Evolutionary conservation across 2,329 filamentous ascomycete genomes (phyloP), one percentile per base, ranked within the genome.

Genomic region (Paecilomyces variotii): DNA sequence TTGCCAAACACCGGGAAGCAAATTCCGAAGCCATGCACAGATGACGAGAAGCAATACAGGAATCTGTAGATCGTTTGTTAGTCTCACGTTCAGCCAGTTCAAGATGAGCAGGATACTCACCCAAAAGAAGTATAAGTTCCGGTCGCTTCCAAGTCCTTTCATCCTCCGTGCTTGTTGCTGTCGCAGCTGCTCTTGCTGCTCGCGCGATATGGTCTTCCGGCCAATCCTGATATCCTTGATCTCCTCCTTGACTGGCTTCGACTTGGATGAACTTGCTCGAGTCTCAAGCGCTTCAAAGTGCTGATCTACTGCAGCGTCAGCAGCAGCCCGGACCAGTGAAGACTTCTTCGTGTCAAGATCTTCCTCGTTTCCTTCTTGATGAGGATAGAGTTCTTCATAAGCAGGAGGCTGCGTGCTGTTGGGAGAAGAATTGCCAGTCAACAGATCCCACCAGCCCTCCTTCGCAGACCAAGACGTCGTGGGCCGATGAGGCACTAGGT

Each of bases 351-450:
- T 65, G 28, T 74, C 74, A 39, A 67, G 70, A 53, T 78, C 75
- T 52, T 69, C 71, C 57, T 70, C 72, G 25, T 65, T 65, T 30
- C 64, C 60, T 32, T 71, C 71, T 26, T 74, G 69, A 49, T 71
- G 70, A 4, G 88, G 89, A 70, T 86, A 94, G 28, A 94, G 83
- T 54, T 92, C 90, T 56, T 91, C 86, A 63, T 94, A 94, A 0
- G 90, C 84, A 9, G 90, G 90, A 7, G 89, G 89, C 32, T 83
- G 79, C 3, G 79, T 76, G 9, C 83, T 74, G 45, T 75, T 76
- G 24, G 74, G 77, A 14, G 76, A 65, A 45, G 74, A 72, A 56
- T 75, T 74, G 7, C 77, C 77, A 32, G 84, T 84, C 52, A 87
- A 81, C 28, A 87, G 75, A 67, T 88, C 86, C 83, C 86, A 89